Percentiles rank a stretch among this genome's conserved stretches.
Conservation (phyloP, 116 monocot species). For the Posidonia oceanica region DNA sequence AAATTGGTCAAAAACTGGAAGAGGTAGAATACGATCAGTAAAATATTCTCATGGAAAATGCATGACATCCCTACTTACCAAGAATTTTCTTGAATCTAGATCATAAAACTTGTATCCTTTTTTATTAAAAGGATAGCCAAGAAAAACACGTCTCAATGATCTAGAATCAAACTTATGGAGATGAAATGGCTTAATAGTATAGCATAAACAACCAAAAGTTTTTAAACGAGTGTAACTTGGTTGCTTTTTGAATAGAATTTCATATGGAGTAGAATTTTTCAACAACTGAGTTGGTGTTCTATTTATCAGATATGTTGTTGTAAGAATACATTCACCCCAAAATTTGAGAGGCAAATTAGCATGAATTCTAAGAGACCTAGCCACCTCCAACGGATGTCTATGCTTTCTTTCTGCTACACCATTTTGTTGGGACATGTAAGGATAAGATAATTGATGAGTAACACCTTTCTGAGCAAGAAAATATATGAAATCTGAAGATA, state of each 20-base stretch:
- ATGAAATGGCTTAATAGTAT: neutral
- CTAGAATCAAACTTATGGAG: neutral
- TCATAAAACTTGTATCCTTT: neutral
- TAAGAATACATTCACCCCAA: neutral
- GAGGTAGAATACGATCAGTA: too few species aligned
- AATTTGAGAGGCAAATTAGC: neutral
- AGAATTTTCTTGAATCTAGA: neutral
- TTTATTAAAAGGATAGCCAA: constrained; percentile 1
- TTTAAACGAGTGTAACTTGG: neutral
- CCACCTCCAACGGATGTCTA: neutral
- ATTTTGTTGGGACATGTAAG: constrained; percentile 8
- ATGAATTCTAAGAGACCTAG: neutral
- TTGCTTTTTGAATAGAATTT: neutral
- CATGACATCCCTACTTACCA: neutral
- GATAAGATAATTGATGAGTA: neutral
- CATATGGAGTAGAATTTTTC: neutral
- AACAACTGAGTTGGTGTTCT: neutral
- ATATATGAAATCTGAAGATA: too few species aligned
- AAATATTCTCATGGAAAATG: constrained; percentile 3
- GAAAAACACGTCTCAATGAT: neutral
- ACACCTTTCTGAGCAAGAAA: too few species aligned
- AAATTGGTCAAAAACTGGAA: too few species aligned
- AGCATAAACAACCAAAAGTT: constrained; percentile 1
- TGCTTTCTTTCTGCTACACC: constrained; percentile 2
- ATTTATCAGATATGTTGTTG: neutral